Evolutionary conservation across 2,329 filamentous ascomycete species (phyloP).

Genomic region (Daldinia eschscholtzii): DNA sequence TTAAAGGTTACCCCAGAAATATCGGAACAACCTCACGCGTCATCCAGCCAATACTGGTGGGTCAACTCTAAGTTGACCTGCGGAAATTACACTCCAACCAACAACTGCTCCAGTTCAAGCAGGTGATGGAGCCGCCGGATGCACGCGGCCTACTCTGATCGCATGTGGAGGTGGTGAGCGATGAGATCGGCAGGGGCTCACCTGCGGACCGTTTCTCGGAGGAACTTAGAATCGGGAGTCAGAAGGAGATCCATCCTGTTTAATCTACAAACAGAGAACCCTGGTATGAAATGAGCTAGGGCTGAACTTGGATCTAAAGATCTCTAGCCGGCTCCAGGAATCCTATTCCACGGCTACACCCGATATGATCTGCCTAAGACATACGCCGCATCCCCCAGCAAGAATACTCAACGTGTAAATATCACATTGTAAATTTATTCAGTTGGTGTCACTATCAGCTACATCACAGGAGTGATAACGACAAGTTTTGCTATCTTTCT

Average conservation of each 20-base stretch:
- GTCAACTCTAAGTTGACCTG: conserved; percentile 21
- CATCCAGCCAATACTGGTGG: conserved; percentile 26
- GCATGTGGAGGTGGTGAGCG: conserved; percentile 22
- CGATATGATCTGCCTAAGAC: conserved; percentile 22
- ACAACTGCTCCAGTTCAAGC: conserved; percentile 39
- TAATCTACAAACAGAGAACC: conserved; percentile 15
- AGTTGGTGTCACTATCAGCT: conserved; percentile 25
- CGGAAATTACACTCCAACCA: conserved; percentile 22
- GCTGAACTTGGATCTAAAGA: conserved; percentile 33
- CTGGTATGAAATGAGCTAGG: conserved; percentile 32
- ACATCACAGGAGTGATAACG: conserved; percentile 42
- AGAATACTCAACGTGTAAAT: conserved; percentile 21
- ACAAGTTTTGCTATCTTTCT: conserved; percentile 27
- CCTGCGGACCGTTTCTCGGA: conserved; percentile 37
- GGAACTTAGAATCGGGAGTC: conserved; percentile 30
- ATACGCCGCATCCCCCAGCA: conserved; percentile 34
- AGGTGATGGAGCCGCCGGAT: conserved; percentile 43
- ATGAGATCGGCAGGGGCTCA: conserved; percentile 34
- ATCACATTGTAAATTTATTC: conserved; percentile 36
- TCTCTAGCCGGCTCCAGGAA: conserved; percentile 28
- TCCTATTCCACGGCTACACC: conserved; percentile 21
- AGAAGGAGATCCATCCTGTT: conserved; percentile 28
- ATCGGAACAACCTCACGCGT: conserved; percentile 16
- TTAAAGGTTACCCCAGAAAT: conserved; percentile 35
- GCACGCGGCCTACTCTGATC: conserved; percentile 30